Percentiles rank a stretch among this genome's conserved stretches.
phyloP scores from a whole-genome alignment of 371 early-diverging fungal species.

The Mortierella sp. region DNA sequence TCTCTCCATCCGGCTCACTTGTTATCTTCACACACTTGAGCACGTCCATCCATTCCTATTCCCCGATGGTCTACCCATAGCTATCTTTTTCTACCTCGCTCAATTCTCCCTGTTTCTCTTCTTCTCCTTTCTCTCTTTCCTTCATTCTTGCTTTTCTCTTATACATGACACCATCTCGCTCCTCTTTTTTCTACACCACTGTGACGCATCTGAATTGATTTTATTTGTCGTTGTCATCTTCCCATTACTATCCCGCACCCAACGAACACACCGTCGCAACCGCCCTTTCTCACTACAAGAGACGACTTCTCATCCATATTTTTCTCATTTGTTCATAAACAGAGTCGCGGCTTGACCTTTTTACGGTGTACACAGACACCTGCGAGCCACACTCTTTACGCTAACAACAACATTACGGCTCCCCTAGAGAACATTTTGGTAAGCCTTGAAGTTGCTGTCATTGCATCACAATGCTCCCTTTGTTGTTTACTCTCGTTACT shows the following conservation, averaged over 20 bases:
- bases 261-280: not conserved
- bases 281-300: not conserved
- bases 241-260: not conserved
- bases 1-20: not conserved
- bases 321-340: not conserved
- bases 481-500: not conserved
- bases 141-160: not conserved
- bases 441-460: not conserved
- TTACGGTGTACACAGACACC: not conserved
- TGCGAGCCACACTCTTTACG: not conserved
- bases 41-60: not conserved
- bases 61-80: not conserved
- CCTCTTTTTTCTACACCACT: not conserved
- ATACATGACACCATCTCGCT: not conserved
- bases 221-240: not conserved
- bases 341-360: not conserved
- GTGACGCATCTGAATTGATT: not conserved
- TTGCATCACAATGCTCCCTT: not conserved
- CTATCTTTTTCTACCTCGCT: not conserved
- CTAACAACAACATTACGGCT: not conserved
- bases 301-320: not conserved
- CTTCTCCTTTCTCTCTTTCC: not conserved
- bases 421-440: constrained; percentile 1
- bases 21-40: not conserved
- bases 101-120: not conserved